Evolutionary conservation across 1,139 yeast genomes (phyloP).

Genomic region (Blastobotrys buckinghamii): DNA sequence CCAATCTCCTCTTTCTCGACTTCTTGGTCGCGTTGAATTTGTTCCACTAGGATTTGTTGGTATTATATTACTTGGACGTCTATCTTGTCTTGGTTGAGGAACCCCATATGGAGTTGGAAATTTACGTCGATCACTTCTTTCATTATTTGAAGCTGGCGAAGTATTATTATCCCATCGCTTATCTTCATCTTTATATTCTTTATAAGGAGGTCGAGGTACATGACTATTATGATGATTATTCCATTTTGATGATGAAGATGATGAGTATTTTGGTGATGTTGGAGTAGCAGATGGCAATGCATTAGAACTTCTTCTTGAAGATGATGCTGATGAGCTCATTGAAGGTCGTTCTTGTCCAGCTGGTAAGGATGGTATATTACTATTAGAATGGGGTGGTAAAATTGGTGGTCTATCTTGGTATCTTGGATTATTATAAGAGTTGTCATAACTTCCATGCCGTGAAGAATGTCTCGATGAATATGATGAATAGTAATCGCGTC

Average conservation of each 20-base stretch:
- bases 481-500: slow-evolving; percentile 11
- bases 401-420: background rate
- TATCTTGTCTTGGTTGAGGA: slow-evolving; percentile 6
- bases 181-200: slow-evolving; percentile 1
- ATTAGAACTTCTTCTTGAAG: slow-evolving; percentile 5
- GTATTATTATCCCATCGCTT: background rate
- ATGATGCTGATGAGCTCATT: background rate
- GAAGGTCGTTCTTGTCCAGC: slow-evolving; percentile 1
- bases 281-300: slow-evolving; percentile 3
- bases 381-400: background rate
- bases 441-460: slow-evolving; percentile 8
- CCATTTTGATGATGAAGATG: background rate
- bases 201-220: slow-evolving; percentile 6
- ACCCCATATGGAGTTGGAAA: slow-evolving; percentile 11
- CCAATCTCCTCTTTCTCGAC: slow-evolving; percentile 15
- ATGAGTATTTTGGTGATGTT: slow-evolving; percentile 8
- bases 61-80: background rate
- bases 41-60: background rate
- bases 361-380: background rate
- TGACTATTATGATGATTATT: background rate
- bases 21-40: slow-evolving; percentile 6
- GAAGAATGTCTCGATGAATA: slow-evolving; percentile 9
- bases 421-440: background rate
- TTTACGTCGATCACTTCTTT: slow-evolving; percentile 11
- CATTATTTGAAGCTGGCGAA: background rate